Conservation (phyloP, 495 filamentous ascomycete genomes). For the Pseudoneurospora amorphoporcata region DNA sequence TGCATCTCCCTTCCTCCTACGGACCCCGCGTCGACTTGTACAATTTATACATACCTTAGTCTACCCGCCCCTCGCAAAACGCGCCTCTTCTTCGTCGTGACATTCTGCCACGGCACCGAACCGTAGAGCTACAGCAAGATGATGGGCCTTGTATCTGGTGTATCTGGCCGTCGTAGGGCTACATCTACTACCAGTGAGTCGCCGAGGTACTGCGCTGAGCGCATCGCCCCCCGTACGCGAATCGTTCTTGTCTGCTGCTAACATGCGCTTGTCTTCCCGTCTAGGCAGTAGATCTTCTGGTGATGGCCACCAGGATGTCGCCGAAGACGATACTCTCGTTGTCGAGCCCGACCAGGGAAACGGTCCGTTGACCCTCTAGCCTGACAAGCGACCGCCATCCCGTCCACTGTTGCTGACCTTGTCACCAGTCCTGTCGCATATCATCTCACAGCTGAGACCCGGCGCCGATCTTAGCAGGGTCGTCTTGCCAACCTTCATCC, state of each 20-base stretch:
- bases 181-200: slow-evolving; percentile 30
- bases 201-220: slow-evolving; percentile 1
- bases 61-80: not conserved
- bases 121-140: slow-evolving; percentile 6
- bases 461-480: slow-evolving; percentile 93
- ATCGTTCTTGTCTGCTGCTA: slow-evolving; percentile 3
- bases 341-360: slow-evolving; percentile 71
- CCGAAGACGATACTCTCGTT: slow-evolving; percentile 63
- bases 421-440: slow-evolving; percentile 70
- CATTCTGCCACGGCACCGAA: not conserved
- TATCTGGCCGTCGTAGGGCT: slow-evolving; percentile 17
- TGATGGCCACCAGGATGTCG: slow-evolving; percentile 23
- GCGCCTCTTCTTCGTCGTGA: not conserved
- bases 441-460: slow-evolving; percentile 92
- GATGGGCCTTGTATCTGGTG: slow-evolving; percentile 23
- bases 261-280: not conserved
- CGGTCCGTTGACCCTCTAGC: slow-evolving; percentile 34
- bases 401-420: slow-evolving; percentile 1
- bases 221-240: not conserved
- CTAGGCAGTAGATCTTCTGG: slow-evolving; percentile 41
- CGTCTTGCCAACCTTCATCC: slow-evolving; percentile 91
- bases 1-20: not conserved
- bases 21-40: not conserved
- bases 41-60: not conserved
- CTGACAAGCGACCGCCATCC: not conserved